Evolutionary conservation across 202 grass and related monocot species (phyloP).

Genomic region (Musa balbisiana): DNA sequence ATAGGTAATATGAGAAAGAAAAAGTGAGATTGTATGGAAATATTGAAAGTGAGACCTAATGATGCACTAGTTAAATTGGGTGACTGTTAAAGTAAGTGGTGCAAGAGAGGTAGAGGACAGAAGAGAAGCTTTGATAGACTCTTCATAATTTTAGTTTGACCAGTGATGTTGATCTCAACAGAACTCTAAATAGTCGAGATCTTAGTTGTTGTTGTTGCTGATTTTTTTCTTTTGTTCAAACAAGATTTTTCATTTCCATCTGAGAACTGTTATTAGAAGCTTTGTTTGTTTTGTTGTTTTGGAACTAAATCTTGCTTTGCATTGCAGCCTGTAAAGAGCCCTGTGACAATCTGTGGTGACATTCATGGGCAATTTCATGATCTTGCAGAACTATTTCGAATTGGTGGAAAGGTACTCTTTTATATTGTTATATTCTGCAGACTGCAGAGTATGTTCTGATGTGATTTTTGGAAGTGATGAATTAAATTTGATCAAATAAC

Average conservation of each 20-base stretch:
- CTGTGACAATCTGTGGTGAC: conserved; percentile 12
- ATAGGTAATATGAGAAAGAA: too few relatives aligned
- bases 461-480: neutral
- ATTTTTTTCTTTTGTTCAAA: too few relatives aligned
- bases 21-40: too few relatives aligned
- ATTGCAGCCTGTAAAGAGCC: conserved; percentile 11
- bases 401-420: conserved; percentile 5
- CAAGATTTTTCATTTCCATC: neutral
- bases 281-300: neutral
- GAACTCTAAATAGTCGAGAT: too few relatives aligned
- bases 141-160: too few relatives aligned
- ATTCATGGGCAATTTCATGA: conserved; percentile 16
- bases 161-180: too few relatives aligned
- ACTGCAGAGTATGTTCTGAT: neutral
- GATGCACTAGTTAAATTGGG: too few relatives aligned
- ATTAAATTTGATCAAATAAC: neutral
- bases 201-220: too few relatives aligned
- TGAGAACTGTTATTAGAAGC: neutral
- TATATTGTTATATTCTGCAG: neutral
- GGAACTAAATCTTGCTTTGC: neutral
- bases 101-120: too few relatives aligned
- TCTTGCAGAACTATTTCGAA: conserved; percentile 10
- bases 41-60: too few relatives aligned
- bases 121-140: too few relatives aligned
- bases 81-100: too few relatives aligned